Base-by-base conservation (phyloP, 768 basidiomycete genomes). In the Stropharia rugosoannulata region DNA sequence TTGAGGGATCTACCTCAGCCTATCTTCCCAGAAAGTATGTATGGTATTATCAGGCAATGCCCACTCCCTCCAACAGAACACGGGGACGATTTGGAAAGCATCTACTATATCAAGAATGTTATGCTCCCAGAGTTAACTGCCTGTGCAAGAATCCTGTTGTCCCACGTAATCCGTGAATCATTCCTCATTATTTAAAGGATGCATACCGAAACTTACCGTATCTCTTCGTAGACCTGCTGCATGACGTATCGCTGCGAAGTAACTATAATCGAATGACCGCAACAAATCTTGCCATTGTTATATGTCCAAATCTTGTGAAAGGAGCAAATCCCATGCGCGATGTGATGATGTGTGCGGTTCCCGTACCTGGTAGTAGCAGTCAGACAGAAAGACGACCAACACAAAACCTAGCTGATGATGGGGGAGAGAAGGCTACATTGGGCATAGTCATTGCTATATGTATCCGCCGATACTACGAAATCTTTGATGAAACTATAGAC, bases 401-500 rank as follows among this genome's bases (percentile, higher is more conserved):
- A 22, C 45, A 25, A 10, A 27, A 12, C 25, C 11, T 43, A 18
- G 10, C 10, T 22, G n/a, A 43, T 43, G 45, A 42, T 18, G 44
- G 49, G 3, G 80, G 83, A 62, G 80, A 80, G 35, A 74, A 73
- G 59, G 84, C 83, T 8, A 91, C 90, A 0, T 74, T 94, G 0
- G 90, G 90, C 2, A 74, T 77, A 58, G 73, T 93, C 40, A 75
- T 93, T 68, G 85, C 85, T 65, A 71, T 90, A 41, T 93, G 89
- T 68, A 92, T 93, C 49, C 80, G 88, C 62, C 82, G 83, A 41
- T 94, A 93, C 67, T 93, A 87, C 67, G 92, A 94, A 66, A 75
- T 93, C 29, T 94, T 94, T 62, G 91, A 93, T 65, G 92, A 93
- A 61, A 70, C 87, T n/a, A 72, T 68, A 54, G 92, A 93, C 70